These are phyloP conservation scores for Edaphochlamys debaryana DNA, from an alignment of 139 green algal species.

Conservation along the genomic window DNA sequence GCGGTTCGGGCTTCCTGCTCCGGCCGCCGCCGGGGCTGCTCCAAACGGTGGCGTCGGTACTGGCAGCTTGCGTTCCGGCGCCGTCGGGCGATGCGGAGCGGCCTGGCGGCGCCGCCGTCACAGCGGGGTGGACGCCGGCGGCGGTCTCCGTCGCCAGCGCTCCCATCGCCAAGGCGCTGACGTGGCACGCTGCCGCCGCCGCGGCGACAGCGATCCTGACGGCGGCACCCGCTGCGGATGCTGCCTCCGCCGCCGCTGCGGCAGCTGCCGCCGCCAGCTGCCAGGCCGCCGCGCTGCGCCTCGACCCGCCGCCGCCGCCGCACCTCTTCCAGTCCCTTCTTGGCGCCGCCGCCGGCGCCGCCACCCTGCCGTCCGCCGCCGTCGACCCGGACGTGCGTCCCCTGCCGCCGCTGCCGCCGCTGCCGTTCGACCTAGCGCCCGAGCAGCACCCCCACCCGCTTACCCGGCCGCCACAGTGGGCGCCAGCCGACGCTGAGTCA, in stretches of 20 bases:
- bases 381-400: background rate
- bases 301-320: background rate
- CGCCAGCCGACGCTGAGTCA: background rate
- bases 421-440: conserved; percentile 19
- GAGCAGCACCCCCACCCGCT: conserved; percentile 18
- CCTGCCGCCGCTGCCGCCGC: conserved; percentile 24
- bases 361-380: background rate
- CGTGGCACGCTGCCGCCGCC: too few relatives aligned
- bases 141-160: too few relatives aligned
- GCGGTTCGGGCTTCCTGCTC: background rate
- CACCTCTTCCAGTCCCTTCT: too few relatives aligned
- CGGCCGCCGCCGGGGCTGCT: conserved; percentile 4
- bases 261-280: background rate
- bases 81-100: background rate
- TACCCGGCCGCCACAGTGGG: conserved; percentile 15
- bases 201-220: too few relatives aligned
- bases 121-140: too few relatives aligned
- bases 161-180: too few relatives aligned
- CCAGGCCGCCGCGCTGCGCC: background rate
- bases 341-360: background rate
- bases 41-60: background rate
- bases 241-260: background rate
- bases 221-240: background rate
- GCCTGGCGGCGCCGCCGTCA: too few relatives aligned
- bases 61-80: background rate